Base-by-base conservation (phyloP, 2,329 filamentous ascomycete genomes). In the Aspergillus udagawae region DNA sequence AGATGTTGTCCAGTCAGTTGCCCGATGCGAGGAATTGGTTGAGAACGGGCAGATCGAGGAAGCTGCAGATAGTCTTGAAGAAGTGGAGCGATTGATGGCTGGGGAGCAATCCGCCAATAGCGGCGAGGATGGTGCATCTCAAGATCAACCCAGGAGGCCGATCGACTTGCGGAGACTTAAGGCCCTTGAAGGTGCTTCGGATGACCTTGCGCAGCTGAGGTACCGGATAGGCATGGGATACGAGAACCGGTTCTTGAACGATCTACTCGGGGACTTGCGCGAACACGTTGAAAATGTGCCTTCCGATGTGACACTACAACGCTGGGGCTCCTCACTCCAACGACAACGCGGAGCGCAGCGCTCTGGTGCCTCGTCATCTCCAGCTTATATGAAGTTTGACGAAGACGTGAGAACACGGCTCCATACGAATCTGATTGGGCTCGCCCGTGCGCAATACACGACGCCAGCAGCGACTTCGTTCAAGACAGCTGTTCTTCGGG, bases 161-260 rank as follows among this genome's bases (percentile, higher is more conserved):
- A 55, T 84, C 84, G 91, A 97, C 75, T 76, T 97, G 32, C 83
- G 91, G 63, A 83, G 84, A 4, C 84, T 95, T 29, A 88, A 86
- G 52, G 92, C 92, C 8, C 79, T 97, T 17, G 87, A 92, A 68
- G 88, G 91, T 0, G 86, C 96, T 14, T 86, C 87, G 54, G 83
- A 86, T 47, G 92, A 96, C 60, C 81, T 99, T 44, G 82, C 85
- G 49, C 84, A 87, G 35, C 77, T 99, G 50, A 86, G 91, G 57
- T 84, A 86, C 62, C 87, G 91, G 2, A 91, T 97, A 57, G 94
- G 94, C 23, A 92, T 89, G 72, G 90, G 87, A 0, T 97, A 92
- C 69, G 92, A 97, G 71, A 78, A 83, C 2, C 86, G 87, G 48
- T 96, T 97, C 66, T 80, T 94, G 29, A 84, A 86, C 58, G 84